Evolutionary conservation across 139 green algal species (phyloP), one percentile per base, ranked within the genome.

Genomic region (Penium margaritaceum): DNA sequence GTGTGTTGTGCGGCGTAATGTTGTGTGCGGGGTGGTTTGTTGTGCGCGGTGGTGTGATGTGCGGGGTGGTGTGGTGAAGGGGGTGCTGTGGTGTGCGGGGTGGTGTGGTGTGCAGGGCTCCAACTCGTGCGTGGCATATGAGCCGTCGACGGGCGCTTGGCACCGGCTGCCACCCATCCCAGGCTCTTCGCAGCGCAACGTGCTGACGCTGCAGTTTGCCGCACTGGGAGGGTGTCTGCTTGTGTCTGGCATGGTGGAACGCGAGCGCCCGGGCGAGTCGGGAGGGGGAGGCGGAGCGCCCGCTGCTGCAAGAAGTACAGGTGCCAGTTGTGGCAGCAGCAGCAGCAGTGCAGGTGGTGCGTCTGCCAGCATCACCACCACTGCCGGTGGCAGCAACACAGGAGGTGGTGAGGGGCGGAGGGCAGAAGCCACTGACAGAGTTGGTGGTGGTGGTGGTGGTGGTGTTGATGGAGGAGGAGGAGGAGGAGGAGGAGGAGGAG

Each of bases 191-290:
- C 67, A 75, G 2, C 55, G 67, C 34, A 67, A 67, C 46, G 67
- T 75, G 36, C 67, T 75, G 2, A 75, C 67, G 9, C 39, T 75
- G 35, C 67, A 75, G 46, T 75, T 75, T 47, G 67, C 67, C 3
- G 67, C 58, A 2, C 43, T 75, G 14, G 33, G 44, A 7, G 67
- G 67, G 35, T 29, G 44, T 21, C 67, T 75, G 44, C 47, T 64
- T 19, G 67, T 75, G 41, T 67, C 67, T 19, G 67, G 67, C 55
- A 67, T 75, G 67, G 67, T 75, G 46, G 67, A 75, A 32, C 1
- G 43, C 27, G 67, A 75, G 24, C 36, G 67, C 30, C 55, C 58
- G 14, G 43, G 43, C 3, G 67, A 55, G 19, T 55, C 44, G n/a
- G n/a, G n/a, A n/a, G n/a, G n/a, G n/a, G n/a, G n/a, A n/a, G n/a